Percentiles rank a stretch among this genome's conserved stretches.
Evolutionary conservation across 495 filamentous ascomycete species (phyloP).

Genomic region (Bryoglossum gracile): DNA sequence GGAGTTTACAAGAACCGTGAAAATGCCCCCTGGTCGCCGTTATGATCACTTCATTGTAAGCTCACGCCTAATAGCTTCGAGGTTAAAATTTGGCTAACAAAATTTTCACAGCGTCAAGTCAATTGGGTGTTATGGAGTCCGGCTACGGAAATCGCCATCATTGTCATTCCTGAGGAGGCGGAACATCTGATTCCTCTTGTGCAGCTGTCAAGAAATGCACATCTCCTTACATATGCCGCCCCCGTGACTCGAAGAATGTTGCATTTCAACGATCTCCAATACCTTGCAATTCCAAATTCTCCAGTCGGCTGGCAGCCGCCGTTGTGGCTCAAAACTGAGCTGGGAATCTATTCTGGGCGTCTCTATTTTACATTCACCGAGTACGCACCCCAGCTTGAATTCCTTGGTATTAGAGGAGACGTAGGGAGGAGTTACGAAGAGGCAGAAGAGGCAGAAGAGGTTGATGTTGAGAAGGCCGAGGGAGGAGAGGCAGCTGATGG

Average conservation of each 20-base stretch:
- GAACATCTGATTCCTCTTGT: conserved; percentile 34
- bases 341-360: conserved; percentile 48
- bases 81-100: no score
- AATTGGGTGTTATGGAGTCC: conserved; percentile 43
- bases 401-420: conserved; percentile 1
- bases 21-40: conserved; percentile 5
- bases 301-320: conserved; percentile 31
- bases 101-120: conserved; percentile 36
- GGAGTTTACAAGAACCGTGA: conserved; percentile 35
- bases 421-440: no score
- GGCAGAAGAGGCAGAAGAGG: no score
- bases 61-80: conserved; percentile 10
- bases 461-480: no score
- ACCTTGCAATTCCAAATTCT: conserved; percentile 41
- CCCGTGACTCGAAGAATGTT: conserved; percentile 48
- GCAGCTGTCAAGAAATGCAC: conserved; percentile 8
- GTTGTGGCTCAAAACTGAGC: conserved; percentile 40
- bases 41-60: conserved; percentile 36
- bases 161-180: conserved; percentile 43
- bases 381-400: conserved; percentile 12
- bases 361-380: conserved; percentile 46
- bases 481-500: no score
- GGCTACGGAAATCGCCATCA: conserved; percentile 28
- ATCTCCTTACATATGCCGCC: conserved; percentile 46
- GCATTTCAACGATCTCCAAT: conserved; percentile 41